These are phyloP conservation scores for Phytophthora boehmeriae DNA, from an alignment of 352 stramenopile species.

Conservation along the genomic window DNA sequence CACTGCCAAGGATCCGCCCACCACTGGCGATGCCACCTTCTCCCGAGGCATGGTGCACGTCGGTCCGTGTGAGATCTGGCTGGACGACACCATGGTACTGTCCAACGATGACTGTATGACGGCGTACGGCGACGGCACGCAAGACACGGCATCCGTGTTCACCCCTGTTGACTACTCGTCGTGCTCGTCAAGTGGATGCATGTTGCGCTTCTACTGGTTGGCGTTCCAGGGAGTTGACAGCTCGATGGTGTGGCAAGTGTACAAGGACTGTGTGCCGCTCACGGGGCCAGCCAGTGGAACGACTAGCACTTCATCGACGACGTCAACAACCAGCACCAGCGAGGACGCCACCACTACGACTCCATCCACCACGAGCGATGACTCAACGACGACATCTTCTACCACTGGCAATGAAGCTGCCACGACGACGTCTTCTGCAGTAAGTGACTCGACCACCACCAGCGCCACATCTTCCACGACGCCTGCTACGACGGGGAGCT, in stretches of 20 bases:
- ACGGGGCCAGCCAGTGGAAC: constrained; percentile 24
- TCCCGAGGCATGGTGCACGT: constrained; percentile 39
- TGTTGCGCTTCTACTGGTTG: constrained; percentile 48
- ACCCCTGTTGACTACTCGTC: constrained; percentile 44
- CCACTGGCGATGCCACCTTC: constrained; percentile 34
- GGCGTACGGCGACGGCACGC: constrained; percentile 34
- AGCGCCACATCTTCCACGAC: constrained; percentile 5
- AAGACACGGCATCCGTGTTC: constrained; percentile 35
- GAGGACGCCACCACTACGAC: constrained; percentile 7
- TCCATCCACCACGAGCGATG: constrained; percentile 1
- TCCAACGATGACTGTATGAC: constrained; percentile 39
- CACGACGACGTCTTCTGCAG: constrained; percentile 6
- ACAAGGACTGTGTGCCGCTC: constrained; percentile 46
- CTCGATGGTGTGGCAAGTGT: constrained; percentile 39
- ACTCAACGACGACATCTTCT: constrained; percentile 1
- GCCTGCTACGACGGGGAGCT: neutral
- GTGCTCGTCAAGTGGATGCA: constrained; percentile 37
- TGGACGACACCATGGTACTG: constrained; percentile 41
- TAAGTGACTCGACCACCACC: constrained; percentile 1
- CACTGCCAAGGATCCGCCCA: constrained; percentile 31
- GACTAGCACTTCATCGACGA: constrained; percentile 14
- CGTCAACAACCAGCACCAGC: constrained; percentile 7
- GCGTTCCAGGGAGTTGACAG: constrained; percentile 37
- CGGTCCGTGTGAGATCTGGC: constrained; percentile 41
- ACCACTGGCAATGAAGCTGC: neutral